These are phyloP conservation scores for Phytophthora lateralis DNA, from an alignment of 352 stramenopile genomes.

Conservation along the genomic window DNA sequence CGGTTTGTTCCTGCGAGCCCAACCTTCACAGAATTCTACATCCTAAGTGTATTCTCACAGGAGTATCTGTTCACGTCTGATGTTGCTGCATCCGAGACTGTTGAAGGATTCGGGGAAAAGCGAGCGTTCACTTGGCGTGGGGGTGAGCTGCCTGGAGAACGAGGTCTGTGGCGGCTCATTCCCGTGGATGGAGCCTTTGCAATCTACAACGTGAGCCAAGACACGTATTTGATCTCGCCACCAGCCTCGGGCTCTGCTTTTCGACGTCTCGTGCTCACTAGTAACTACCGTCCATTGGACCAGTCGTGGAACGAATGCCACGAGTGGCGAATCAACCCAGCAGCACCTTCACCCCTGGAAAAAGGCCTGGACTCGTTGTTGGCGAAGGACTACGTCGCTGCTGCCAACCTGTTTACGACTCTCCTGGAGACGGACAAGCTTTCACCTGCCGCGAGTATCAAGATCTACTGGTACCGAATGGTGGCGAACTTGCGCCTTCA, in stretches of 20 bases:
- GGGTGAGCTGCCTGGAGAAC: conserved; percentile 19
- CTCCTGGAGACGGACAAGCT: conserved; percentile 17
- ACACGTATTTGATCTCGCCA: conserved; percentile 23
- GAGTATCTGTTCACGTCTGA: conserved; percentile 28
- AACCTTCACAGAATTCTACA: conserved; percentile 30
- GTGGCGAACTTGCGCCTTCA: conserved; percentile 22
- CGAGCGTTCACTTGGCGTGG: conserved; percentile 23
- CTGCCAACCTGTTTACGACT: conserved; percentile 16
- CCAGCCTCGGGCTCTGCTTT: conserved; percentile 15
- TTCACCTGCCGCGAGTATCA: conserved; percentile 7
- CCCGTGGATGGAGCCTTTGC: conserved; percentile 20
- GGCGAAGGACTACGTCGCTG: conserved; percentile 20
- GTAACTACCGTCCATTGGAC: conserved; percentile 25
- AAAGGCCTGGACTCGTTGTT: conserved; percentile 22
- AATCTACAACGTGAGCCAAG: conserved; percentile 25
- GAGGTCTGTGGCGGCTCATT: conserved; percentile 23
- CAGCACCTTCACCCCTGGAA: conserved; percentile 18
- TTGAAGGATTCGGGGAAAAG: conserved; percentile 17
- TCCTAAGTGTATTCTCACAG: conserved; percentile 24
- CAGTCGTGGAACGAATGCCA: conserved; percentile 25
- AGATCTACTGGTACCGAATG: conserved; percentile 33
- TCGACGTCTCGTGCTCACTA: conserved; percentile 18
- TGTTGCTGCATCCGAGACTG: conserved; percentile 13
- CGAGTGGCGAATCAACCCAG: conserved; percentile 24
- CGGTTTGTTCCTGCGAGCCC: conserved; percentile 20